These are phyloP conservation scores for Paspalum notatum DNA, from an alignment of 176 grass and related monocot species.

Conservation along the genomic window DNA sequence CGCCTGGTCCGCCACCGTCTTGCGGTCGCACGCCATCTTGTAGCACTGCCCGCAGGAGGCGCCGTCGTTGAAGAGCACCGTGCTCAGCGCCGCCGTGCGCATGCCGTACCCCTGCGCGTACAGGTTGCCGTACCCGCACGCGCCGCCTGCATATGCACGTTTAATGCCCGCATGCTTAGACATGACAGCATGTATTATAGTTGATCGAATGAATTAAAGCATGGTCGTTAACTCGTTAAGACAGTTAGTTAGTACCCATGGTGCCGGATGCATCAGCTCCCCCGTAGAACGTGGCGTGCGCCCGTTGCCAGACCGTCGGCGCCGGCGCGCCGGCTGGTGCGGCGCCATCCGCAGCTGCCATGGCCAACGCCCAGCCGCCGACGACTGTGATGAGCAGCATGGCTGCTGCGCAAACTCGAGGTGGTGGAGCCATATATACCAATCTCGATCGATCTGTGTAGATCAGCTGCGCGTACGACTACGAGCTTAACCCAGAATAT, in stretches of 20 bases:
- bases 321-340: neutral
- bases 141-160: slow-evolving; percentile 43
- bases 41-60: slow-evolving; percentile 47
- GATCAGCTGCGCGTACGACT: too few relatives aligned
- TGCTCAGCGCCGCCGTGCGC: slow-evolving; percentile 50
- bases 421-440: neutral
- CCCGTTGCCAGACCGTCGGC: neutral
- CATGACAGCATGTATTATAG: neutral
- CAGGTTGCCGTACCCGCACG: slow-evolving; percentile 62
- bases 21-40: slow-evolving; percentile 46
- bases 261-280: slow-evolving; percentile 40
- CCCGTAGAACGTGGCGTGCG: slow-evolving; percentile 45
- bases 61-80: slow-evolving; percentile 47
- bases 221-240: too few relatives aligned
- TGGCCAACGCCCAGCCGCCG: neutral
- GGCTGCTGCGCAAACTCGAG: neutral
- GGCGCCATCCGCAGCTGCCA: neutral
- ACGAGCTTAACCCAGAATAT: too few relatives aligned
- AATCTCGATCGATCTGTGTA: neutral
- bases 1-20: neutral
- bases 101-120: slow-evolving; percentile 45
- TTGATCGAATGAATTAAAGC: neutral
- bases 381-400: neutral
- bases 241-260: slow-evolving; percentile 32
- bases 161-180: neutral